A percentile compares a stretch with the other conserved stretches of the same genome.
These are phyloP conservation scores for Solanum raphanifolium DNA, from an alignment of 257 asterid genomes.

Conservation along the genomic window DNA sequence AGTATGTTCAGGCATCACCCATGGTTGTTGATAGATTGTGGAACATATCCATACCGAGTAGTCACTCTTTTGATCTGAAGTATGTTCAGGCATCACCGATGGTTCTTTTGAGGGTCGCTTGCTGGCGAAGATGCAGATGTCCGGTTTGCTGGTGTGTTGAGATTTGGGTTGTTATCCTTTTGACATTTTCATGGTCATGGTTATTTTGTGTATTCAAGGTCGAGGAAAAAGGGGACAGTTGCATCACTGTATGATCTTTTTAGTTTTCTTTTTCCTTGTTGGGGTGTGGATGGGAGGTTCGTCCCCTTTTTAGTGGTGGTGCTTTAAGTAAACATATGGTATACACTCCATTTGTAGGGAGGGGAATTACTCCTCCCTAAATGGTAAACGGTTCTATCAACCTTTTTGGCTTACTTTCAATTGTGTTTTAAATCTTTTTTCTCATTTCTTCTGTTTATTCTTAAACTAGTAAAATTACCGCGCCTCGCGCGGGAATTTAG, in stretches of 20 bases:
- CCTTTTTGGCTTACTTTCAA: not conserved
- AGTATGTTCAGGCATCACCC: not conserved
- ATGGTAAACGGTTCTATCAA: not conserved
- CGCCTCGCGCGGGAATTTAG: no score
- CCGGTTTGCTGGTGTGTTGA: not conserved
- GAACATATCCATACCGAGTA: not conserved
- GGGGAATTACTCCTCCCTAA: not conserved
- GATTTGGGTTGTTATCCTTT: not conserved
- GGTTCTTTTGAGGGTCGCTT: not conserved
- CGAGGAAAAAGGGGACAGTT: not conserved
- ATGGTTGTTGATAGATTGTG: not conserved
- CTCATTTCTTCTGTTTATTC: not conserved
- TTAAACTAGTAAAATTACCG: not conserved
- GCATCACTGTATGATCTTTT: not conserved
- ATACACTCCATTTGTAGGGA: not conserved
- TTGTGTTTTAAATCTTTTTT: not conserved
- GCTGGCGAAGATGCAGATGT: not conserved
- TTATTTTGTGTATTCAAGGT: not conserved
- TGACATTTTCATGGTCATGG: not conserved
- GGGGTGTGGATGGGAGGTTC: not conserved
- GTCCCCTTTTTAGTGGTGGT: not conserved
- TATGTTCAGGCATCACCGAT: not conserved
- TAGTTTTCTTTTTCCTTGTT: not conserved
- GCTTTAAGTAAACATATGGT: not conserved
- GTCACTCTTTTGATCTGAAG: not conserved